Base-by-base conservation (phyloP, 768 basidiomycete species). In the Suillus tomentosus region DNA sequence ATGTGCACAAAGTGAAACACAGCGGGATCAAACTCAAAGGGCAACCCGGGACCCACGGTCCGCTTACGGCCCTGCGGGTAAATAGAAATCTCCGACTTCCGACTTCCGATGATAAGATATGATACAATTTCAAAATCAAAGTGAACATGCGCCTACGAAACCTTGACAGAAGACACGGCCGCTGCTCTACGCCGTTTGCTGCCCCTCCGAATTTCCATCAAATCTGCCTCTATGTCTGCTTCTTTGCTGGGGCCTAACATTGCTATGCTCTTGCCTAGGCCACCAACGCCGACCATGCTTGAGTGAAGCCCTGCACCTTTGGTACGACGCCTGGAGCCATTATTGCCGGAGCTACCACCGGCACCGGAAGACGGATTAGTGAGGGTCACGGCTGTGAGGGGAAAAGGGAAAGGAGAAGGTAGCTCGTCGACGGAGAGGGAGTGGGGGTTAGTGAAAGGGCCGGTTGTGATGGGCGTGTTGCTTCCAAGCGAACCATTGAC, bases 351-450 rank as follows among this genome's bases (percentile, higher is more conserved):
- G n/a, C 68, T 69, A 36, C 77, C 81, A 43, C 70, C 77, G 59
- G 73, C 79, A 34, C 71, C 75, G 15, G 74, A 73, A 9, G 70
- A 68, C 61, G 78, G 69, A 45, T 72, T 78, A 3, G 78, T 79
- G 47, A 79, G 73, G n/a, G 80, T 78, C 17, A 81, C 82, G 5
- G 84, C 80, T 7, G 87, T 89, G 13, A 94, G 84, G 1, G 90
- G 84, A 11, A 92, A 80, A 0, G 92, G 90, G 80, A 92, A 94
- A 13, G 90, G 91, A 0, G 93, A 94, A 3, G 92, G 91, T 43
- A 95, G 84, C 71, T 94, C 93, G 67, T 95, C 93, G 47, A 94
- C 89, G 3, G 90, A 84, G 54, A 94, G 87, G 6, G 93, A 94
- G 71, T 92, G 90, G 2, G 92, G 92, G 72, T 93, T 94, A 43